Conservation (phyloP, 257 asterid genomes). For the Ligustrum vulgare region DNA sequence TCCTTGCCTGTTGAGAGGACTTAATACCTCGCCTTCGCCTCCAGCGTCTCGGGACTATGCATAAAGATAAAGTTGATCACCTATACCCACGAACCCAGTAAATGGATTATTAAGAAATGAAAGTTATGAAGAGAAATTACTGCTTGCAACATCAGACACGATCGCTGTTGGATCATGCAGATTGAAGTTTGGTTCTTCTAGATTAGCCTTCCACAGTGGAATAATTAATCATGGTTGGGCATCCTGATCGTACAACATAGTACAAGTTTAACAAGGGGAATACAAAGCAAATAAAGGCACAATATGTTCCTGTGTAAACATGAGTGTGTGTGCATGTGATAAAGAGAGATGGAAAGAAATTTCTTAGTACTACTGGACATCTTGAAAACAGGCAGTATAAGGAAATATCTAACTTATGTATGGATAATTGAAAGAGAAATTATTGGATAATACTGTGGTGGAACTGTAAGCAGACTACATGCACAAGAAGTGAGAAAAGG, state of each 20-base stretch:
- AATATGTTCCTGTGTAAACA: background rate
- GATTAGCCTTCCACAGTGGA: slow-evolving; percentile 92
- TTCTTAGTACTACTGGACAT: background rate
- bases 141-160: slow-evolving; percentile 59
- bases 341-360: background rate
- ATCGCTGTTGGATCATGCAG: slow-evolving; percentile 71
- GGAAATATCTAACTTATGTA: background rate
- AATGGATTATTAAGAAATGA: slow-evolving; percentile 10
- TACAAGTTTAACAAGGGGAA: slow-evolving; percentile 17
- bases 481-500: background rate
- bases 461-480: slow-evolving; percentile 6
- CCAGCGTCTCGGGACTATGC: slow-evolving; percentile 83
- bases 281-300: background rate
- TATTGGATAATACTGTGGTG: background rate
- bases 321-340: background rate
- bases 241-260: slow-evolving; percentile 52
- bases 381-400: too few species aligned
- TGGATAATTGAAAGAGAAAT: slow-evolving; percentile 7
- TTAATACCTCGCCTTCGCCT: slow-evolving; percentile 63
- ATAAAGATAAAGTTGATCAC: slow-evolving; percentile 49
- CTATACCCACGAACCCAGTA: slow-evolving; percentile 14
- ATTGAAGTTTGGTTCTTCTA: slow-evolving; percentile 78
- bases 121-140: slow-evolving; percentile 45
- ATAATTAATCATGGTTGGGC: slow-evolving; percentile 78
- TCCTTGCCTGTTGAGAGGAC: slow-evolving; percentile 68